phyloP scores from a whole-genome alignment of 306 rosid genomes.

The Psophocarpus tetragonolobus region DNA sequence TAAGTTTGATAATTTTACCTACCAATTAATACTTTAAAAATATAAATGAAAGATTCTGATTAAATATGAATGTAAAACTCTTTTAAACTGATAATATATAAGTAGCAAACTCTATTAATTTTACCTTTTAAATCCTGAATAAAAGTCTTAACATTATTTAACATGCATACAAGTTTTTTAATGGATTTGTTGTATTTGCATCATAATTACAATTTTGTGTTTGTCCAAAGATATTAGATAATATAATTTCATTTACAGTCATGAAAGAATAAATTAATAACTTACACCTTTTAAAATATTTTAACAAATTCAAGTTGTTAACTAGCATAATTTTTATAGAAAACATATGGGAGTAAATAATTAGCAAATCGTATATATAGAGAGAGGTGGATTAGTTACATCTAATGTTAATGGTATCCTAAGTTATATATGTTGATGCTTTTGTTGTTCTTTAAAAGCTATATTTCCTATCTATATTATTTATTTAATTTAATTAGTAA shows the following conservation, averaged over 20 bases:
- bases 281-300: not conserved
- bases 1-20: too few species aligned
- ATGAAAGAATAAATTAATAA: not conserved
- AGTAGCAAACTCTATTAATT: too few species aligned
- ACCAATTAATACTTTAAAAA: too few species aligned
- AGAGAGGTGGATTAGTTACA: not conserved
- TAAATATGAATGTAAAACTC: too few species aligned
- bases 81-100: too few species aligned
- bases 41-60: too few species aligned
- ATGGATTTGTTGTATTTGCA: not conserved
- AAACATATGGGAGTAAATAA: not conserved
- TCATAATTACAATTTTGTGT: not conserved
- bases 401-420: not conserved
- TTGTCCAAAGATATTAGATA: not conserved
- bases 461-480: not conserved
- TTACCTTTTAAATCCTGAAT: not conserved
- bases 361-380: not conserved
- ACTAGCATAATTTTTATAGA: not conserved
- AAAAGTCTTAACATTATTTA: not conserved
- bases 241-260: not conserved
- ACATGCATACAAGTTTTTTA: too few species aligned
- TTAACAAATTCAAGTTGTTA: not conserved
- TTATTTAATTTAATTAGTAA: slow-evolving; percentile 5
- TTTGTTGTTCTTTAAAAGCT: not conserved
- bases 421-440: not conserved